Evolutionary conservation across 352 stramenopile genomes (phyloP).

Genomic region (Pseudoperonospora humuli): DNA sequence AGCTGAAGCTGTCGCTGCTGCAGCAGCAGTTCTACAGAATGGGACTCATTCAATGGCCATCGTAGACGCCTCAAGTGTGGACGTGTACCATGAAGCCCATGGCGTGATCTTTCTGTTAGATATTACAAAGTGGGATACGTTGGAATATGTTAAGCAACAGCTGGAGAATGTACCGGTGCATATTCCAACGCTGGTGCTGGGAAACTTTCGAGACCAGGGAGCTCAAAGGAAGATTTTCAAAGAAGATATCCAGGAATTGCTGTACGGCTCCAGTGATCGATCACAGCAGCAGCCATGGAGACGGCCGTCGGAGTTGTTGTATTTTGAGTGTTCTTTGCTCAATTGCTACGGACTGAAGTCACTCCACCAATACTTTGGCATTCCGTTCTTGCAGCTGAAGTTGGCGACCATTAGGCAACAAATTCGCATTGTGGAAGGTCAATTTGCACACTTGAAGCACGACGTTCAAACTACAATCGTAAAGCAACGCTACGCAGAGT

Average conservation of each 20-base stretch:
- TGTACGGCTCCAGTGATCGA: slow-evolving; percentile 41
- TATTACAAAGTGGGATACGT: slow-evolving; percentile 66
- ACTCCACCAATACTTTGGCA: slow-evolving; percentile 80
- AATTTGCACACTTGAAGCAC: slow-evolving; percentile 67
- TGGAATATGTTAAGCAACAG: slow-evolving; percentile 77
- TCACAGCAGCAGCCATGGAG: slow-evolving; percentile 30
- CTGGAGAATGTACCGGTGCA: slow-evolving; percentile 63
- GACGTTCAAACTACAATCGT: slow-evolving; percentile 63
- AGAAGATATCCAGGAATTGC: slow-evolving; percentile 70
- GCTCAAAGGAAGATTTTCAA: slow-evolving; percentile 77
- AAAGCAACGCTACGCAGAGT: slow-evolving; percentile 67
- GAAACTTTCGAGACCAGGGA: slow-evolving; percentile 72
- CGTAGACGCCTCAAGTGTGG: slow-evolving; percentile 78
- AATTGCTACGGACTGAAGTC: slow-evolving; percentile 83
- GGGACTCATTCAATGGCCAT: slow-evolving; percentile 53
- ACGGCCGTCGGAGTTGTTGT: slow-evolving; percentile 55
- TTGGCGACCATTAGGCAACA: slow-evolving; percentile 70
- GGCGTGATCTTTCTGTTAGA: slow-evolving; percentile 86
- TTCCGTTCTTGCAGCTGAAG: slow-evolving; percentile 81
- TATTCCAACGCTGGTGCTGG: slow-evolving; percentile 73
- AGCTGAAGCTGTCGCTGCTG: slow-evolving; percentile 18
- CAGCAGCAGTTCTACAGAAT: slow-evolving; percentile 14
- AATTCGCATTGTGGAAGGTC: slow-evolving; percentile 55
- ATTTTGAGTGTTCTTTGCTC: slow-evolving; percentile 78
- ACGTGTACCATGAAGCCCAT: slow-evolving; percentile 87